Percentiles rank a stretch among this genome's conserved stretches.
Evolutionary conservation across 129 eudicot genomes (phyloP).

Genomic region (Tanacetum coccineum): DNA sequence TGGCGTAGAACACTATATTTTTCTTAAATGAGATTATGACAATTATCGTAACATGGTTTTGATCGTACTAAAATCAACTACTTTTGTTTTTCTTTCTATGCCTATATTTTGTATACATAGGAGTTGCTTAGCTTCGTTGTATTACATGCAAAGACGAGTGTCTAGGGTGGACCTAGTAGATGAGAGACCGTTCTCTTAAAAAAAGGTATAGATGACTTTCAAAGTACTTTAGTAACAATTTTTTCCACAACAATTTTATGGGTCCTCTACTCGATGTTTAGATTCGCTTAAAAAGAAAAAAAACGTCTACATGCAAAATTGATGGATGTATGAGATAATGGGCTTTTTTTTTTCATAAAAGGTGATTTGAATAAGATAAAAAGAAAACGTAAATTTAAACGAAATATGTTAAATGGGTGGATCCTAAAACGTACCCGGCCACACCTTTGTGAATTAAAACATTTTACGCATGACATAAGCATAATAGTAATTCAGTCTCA

Average conservation of each 20-base stretch:
- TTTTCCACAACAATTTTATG: slow-evolving; percentile 16
- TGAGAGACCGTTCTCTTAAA: slow-evolving; percentile 27
- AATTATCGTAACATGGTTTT: background rate
- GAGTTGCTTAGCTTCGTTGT: background rate
- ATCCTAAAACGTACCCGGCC: too few species aligned
- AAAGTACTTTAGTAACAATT: too few species aligned
- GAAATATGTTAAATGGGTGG: too few species aligned
- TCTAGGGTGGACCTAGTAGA: slow-evolving; percentile 28
- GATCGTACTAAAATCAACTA: background rate
- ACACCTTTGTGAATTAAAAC: too few species aligned
- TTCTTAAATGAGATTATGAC: background rate
- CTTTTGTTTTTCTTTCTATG: too few species aligned
- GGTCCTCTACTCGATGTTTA: slow-evolving; percentile 27
- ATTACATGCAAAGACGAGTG: background rate
- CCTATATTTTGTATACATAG: background rate
- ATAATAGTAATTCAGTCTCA: too few species aligned
- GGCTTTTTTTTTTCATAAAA: too few species aligned
- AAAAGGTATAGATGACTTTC: too few species aligned
- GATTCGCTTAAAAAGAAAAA: background rate
- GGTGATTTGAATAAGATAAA: too few species aligned
- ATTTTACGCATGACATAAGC: too few species aligned
- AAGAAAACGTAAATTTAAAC: too few species aligned
- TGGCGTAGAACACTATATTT: background rate
- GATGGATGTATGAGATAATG: background rate
- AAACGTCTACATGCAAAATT: background rate